Evolutionary conservation across 371 early-diverging fungal species (phyloP), one percentile per base, ranked within the genome.

Genomic region (Mortierella polycephala): DNA sequence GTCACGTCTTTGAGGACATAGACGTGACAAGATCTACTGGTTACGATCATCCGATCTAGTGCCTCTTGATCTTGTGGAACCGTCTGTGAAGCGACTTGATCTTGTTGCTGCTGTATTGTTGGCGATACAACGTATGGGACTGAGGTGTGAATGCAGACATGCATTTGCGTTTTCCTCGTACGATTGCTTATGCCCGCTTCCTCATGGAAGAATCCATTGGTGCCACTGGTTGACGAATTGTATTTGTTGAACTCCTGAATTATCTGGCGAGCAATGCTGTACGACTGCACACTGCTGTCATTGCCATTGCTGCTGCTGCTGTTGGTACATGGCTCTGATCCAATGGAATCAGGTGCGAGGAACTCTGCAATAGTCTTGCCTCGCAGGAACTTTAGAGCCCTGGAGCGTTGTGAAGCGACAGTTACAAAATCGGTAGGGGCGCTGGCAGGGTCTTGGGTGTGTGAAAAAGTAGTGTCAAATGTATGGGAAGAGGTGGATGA

Each of bases 1-100:
- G 76, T 71, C 20, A 71, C 76, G 54, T 75, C 71, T 44, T 71
- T 75, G 60, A 75, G 71, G 9, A 64, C 71, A 56, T 71, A 75
- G 21, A 75, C 61, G 16, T 71, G 71, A 47, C 62, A 68, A 2
- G 52, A 40, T 11, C 37, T 13, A 10, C 8, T 23, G 23, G 53
- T 18, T 12, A 12, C 20, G 49, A 49, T 20, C 12, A n/a, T n/a
- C 39, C 11, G 10, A 20, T 56, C 45, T 39, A 14, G 45, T n/a
- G 57, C 40, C 45, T 58, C 49, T 54, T 64, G 64, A 18, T 50
- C 42, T 7, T 42, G n/a, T 53, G 20, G 21, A 21, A 30, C 46
- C 23, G 30, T n/a, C 30, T 42, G 21, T 45, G 60, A 46, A 30
- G 30, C 46, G 11, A 59, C 7, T 37, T 47, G 69, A 37, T 62